Evolutionary conservation across 2,329 filamentous ascomycete species (phyloP).

Genomic region (Phyllosticta citriasiana): DNA sequence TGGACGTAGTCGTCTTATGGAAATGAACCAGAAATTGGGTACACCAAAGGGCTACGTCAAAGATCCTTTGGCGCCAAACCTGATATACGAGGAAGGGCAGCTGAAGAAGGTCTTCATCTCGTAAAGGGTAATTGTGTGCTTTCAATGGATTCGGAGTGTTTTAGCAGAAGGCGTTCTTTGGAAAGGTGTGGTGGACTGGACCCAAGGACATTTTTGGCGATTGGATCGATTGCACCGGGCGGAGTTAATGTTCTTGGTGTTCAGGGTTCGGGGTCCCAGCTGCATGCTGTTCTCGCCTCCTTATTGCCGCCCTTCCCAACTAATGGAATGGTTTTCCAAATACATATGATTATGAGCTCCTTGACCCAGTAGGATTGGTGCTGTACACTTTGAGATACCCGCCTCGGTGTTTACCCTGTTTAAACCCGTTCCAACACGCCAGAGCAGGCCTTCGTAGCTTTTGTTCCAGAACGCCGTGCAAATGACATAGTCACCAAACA

Average conservation of each 20-base stretch:
- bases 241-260: not conserved
- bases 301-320: not conserved
- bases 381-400: not conserved
- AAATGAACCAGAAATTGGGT: slow-evolving; percentile 71
- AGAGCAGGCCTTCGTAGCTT: not conserved
- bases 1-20: slow-evolving; percentile 60
- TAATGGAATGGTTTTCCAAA: not conserved
- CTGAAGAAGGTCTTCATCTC: slow-evolving; percentile 89
- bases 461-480: not conserved
- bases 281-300: not conserved
- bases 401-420: not conserved
- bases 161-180: not conserved
- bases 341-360: not conserved
- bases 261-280: not conserved
- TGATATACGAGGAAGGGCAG: slow-evolving; percentile 50
- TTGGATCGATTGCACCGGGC: not conserved
- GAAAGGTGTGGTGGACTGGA: not conserved
- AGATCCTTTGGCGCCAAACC: slow-evolving; percentile 59
- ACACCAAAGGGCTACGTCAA: slow-evolving; percentile 57
- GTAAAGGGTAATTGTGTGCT: slow-evolving; percentile 27
- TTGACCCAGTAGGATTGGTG: too few species aligned
- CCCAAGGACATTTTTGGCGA: not conserved
- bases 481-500: not conserved
- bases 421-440: not conserved
- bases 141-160: not conserved